Evolutionary conservation across 495 filamentous ascomycete genomes (phyloP), one percentile per base, ranked within the genome.

Genomic region (Aspergillus funiculosus): DNA sequence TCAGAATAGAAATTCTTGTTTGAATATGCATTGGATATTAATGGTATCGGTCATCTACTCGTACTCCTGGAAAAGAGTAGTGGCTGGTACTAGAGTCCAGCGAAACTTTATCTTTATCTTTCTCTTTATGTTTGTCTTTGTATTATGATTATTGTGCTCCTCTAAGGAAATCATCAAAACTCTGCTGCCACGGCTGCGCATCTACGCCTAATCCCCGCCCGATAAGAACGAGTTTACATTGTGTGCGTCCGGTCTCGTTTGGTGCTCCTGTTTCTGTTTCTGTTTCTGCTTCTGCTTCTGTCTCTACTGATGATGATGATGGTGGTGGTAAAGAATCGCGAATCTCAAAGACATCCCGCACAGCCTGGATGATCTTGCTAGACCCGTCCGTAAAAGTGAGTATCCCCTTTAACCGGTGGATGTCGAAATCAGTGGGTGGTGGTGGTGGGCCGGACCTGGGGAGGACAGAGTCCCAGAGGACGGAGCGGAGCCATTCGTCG

Each of bases 271-370:
- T 14, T 2, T 30, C 25, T 0, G 18, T 45, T 1, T n/a, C n/a
- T n/a, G n/a, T 10, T 45, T 46, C 51, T n/a, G 40, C 46, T 24
- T 55, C 60, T 22, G 52, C 21, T 2, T 30, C 25, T 0, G 18
- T 45, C 2, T n/a, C n/a, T n/a, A n/a, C n/a, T n/a, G n/a, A n/a
- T n/a, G 39, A 29, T 7, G 6, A 2, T 9, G 53, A 58, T 26
- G 39, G 41, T 17, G 63, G 54, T 2, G 72, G 68, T 10, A 59
- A 62, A 10, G 70, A 69, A 45, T 94, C 88, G 24, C 87, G 72
- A 13, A 97, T 86, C 57, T 97, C 92, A 59, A 96, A 98, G 6
- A 95, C 73, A 43, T 96, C 91, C 24, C 91, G 72, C 3, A 98
- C 92, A 13, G 90, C 92, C 60, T 98, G 92, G 4, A 96, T 75